Evolutionary conservation across 1,284 basidiomycete species (phyloP).

Genomic region (Schizophyllum amplum): DNA sequence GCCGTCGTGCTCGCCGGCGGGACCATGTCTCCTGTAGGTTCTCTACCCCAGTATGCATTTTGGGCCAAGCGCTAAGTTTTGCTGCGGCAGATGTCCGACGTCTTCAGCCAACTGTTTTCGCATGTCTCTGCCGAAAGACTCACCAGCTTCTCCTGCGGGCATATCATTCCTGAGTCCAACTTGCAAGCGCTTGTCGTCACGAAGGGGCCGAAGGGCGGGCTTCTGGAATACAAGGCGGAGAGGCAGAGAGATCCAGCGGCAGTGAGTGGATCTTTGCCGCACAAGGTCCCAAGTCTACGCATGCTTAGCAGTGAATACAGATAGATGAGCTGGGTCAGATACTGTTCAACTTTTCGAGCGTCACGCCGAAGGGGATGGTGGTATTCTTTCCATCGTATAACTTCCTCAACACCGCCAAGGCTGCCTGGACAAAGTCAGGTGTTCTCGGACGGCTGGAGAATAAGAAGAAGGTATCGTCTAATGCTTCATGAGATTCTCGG

Average conservation of each 20-base stretch:
- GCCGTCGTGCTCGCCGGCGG: slow-evolving; percentile 89
- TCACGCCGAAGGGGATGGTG: slow-evolving; percentile 85
- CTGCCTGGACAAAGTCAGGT: slow-evolving; percentile 59
- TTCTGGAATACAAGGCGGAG: slow-evolving; percentile 80
- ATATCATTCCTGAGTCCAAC: slow-evolving; percentile 82
- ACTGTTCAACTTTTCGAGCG: slow-evolving; percentile 68
- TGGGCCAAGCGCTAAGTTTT: not conserved
- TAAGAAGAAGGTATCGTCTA: slow-evolving; percentile 78
- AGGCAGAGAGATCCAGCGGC: slow-evolving; percentile 63
- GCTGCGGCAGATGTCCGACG: slow-evolving; percentile 74
- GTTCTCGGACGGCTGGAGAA: slow-evolving; percentile 51
- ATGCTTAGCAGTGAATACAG: slow-evolving; percentile 27
- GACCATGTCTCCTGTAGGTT: slow-evolving; percentile 88
- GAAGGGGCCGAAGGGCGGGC: slow-evolving; percentile 69
- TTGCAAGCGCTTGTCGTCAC: slow-evolving; percentile 74
- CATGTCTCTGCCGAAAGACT: slow-evolving; percentile 56
- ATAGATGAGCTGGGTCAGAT: slow-evolving; percentile 81
- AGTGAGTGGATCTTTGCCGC: no score
- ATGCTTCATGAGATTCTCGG: no score
- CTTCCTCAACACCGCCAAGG: slow-evolving; percentile 66
- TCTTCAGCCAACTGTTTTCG: slow-evolving; percentile 78
- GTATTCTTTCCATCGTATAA: slow-evolving; percentile 93
- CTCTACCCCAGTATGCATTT: not conserved
- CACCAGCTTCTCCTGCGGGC: slow-evolving; percentile 83
- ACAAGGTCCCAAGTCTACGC: no score